phyloP scores from a whole-genome alignment of 345 rosid genomes.

The Populus alba region DNA sequence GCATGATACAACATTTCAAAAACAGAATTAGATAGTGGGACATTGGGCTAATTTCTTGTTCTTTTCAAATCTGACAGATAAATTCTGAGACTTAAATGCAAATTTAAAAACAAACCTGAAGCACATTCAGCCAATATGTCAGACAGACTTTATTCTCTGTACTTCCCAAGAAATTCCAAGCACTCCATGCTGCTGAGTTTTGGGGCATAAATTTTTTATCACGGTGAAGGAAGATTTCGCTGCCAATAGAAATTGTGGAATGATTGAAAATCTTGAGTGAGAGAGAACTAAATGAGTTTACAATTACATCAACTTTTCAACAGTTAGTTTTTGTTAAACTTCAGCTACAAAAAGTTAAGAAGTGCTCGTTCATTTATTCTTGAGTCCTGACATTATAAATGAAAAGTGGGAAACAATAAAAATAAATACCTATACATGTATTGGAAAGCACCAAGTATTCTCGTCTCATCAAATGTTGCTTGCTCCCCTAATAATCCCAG shows the following conservation, averaged over 20 bases:
- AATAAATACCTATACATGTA: slow-evolving; percentile 64
- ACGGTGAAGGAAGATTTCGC: slow-evolving; percentile 74
- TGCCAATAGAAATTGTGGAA: slow-evolving; percentile 35
- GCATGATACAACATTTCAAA: slow-evolving; percentile 7
- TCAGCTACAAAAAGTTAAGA: background rate
- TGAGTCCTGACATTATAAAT: background rate
- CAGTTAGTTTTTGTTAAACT: background rate
- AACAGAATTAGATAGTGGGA: background rate
- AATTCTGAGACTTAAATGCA: slow-evolving; percentile 6
- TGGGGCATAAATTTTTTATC: slow-evolving; percentile 77
- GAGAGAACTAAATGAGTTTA: background rate
- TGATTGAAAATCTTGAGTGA: background rate
- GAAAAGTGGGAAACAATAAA: background rate
- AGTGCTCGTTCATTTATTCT: no score
- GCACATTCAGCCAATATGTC: slow-evolving; percentile 93
- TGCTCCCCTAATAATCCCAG: slow-evolving; percentile 54
- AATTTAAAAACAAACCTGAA: slow-evolving; percentile 55
- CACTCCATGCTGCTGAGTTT: slow-evolving; percentile 83
- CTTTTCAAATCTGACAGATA: background rate
- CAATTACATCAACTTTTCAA: background rate
- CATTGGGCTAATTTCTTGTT: background rate
- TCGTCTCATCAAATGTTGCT: slow-evolving; percentile 68
- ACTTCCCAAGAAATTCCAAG: slow-evolving; percentile 93
- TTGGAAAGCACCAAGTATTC: slow-evolving; percentile 83
- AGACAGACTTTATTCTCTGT: slow-evolving; percentile 59